phyloP scores from a whole-genome alignment of 2,329 filamentous ascomycete species.

The Trichoderma guizhouense region DNA sequence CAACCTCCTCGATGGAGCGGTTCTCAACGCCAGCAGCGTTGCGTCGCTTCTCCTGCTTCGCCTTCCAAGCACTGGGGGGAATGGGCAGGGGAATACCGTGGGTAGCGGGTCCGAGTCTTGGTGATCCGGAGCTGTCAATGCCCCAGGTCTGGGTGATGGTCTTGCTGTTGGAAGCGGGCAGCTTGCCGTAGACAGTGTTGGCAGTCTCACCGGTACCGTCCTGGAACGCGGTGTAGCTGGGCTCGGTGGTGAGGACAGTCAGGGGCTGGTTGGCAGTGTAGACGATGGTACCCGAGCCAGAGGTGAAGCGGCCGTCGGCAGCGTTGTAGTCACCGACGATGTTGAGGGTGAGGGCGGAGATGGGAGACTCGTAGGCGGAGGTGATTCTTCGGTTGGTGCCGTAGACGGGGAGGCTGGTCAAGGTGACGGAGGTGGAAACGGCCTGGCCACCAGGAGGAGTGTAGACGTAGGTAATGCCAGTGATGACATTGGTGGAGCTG shows the following conservation, averaged over 20 bases:
- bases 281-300: neutral
- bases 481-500: neutral
- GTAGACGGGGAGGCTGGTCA: neutral
- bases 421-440: neutral
- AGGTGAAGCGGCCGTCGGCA: neutral
- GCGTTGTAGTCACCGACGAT: neutral
- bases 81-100: neutral
- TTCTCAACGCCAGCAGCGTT: neutral
- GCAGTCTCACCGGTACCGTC: neutral
- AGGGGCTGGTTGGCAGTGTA: neutral
- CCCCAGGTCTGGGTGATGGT: neutral
- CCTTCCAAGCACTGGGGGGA: neutral
- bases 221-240: constrained; percentile 4
- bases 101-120: neutral
- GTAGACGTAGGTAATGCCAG: neutral
- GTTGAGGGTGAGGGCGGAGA: neutral
- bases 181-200: neutral
- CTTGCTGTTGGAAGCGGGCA: neutral
- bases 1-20: neutral
- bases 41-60: neutral
- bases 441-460: neutral
- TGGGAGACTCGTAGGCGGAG: neutral
- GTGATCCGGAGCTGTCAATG: neutral
- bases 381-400: neutral
- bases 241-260: neutral